Evolutionary conservation across 2,329 filamentous ascomycete species (phyloP), one percentile per base, ranked within the genome.

Genomic region (Sphaerulina musiva): DNA sequence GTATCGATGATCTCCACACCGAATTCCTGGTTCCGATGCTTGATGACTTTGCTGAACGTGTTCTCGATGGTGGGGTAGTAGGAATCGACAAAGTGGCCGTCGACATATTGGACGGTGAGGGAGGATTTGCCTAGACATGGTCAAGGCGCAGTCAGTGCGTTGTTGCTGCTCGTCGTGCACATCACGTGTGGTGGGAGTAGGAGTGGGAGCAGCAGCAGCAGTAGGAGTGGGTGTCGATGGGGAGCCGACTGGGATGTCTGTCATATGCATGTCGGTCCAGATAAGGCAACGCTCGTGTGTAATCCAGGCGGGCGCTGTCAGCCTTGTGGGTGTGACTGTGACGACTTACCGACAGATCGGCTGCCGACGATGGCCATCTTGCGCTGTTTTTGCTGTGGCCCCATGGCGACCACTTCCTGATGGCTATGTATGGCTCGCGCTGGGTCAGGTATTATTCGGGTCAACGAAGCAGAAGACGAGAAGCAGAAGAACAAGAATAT

Each of bases 21-120:
- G 73, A 85, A 98, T 62, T 97, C 93, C 72, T 96, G 89, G 48
- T 87, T 86, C 73, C 93, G 95, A 73, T 87, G 86, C 66, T 89
- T 87, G 71, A 98, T 95, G 63, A 90, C 85, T 72, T 95, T 95
- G 78, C 87, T 95, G 72, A 98, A 98, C 2, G 92, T 97, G 73
- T 97, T 98, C 73, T 98, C 93, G 68, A 98, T 97, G 40, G 93
- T 98, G 36, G 93, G 93, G 72, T 98, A 98, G 75, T 98, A 98
- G 73, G 88, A 95, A 73, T 98, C 93, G 68, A 98, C 92, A 70
- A 98, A 98, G 75, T 95, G 91, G 59, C 90, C 90, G 71, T 98
- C 93, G 69, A 96, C 92, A 69, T 93, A 97, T 70, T 92, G 92
- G 46, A 97, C 93, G 10, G 93, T 95, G 62, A 98, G 83, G 51